Percentiles rank a stretch among this genome's conserved stretches.
Evolutionary conservation across 1,284 basidiomycete genomes (phyloP).

Genomic region (Erythrobasidium hasegawianum): DNA sequence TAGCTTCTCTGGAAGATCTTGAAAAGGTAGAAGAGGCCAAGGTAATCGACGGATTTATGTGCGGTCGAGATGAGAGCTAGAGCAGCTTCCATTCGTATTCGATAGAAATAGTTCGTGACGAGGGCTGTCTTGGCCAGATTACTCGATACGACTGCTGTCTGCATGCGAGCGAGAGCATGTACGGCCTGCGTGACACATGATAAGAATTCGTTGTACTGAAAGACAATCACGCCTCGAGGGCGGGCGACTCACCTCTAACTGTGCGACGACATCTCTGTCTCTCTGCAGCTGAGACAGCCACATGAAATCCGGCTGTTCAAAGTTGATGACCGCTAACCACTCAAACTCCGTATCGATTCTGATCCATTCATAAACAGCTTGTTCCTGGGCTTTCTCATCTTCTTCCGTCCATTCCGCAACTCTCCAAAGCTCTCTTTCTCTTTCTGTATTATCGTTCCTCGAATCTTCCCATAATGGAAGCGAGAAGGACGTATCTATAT

Average conservation of each 20-base stretch:
- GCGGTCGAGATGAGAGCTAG: constrained; percentile 59
- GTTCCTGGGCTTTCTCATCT: constrained; percentile 85
- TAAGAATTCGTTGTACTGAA: not conserved
- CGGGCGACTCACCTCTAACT: constrained; percentile 69
- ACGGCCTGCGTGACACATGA: constrained; percentile 63
- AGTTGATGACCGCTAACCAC: constrained; percentile 89
- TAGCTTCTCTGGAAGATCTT: constrained; percentile 86
- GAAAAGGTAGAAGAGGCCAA: constrained; percentile 92
- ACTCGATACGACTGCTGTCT: constrained; percentile 84
- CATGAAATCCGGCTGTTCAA: constrained; percentile 97
- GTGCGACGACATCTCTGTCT: constrained; percentile 96
- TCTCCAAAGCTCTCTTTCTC: constrained; percentile 83
- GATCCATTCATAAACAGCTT: constrained; percentile 98
- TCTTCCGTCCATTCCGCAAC: constrained; percentile 98
- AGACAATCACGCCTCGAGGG: not conserved
- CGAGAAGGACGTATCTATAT: constrained; percentile 94
- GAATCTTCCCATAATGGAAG: constrained; percentile 89
- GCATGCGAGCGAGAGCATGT: constrained; percentile 71
- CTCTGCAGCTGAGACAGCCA: constrained; percentile 96
- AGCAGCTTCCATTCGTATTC: constrained; percentile 94
- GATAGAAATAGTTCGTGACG: constrained; percentile 92
- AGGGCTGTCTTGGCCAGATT: constrained; percentile 86
- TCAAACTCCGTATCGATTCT: constrained; percentile 98
- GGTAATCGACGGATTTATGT: constrained; percentile 77
- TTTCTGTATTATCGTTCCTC: constrained; percentile 51